Conservation (phyloP, 2,329 filamentous ascomycete species). For the Talaromyces sp. region DNA sequence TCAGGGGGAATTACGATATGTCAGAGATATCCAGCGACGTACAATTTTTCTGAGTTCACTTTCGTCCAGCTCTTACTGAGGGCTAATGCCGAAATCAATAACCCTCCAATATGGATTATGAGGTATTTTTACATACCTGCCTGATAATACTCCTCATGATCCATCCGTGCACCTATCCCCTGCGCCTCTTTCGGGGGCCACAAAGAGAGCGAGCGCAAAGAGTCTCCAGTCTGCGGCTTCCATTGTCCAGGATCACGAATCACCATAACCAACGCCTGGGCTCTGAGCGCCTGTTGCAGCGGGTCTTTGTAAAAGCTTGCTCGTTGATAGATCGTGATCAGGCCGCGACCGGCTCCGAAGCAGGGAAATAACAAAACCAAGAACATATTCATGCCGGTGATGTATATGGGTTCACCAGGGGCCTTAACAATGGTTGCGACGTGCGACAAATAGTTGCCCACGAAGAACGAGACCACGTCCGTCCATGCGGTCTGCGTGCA, state of each 20-base stretch:
- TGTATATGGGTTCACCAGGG: slow-evolving; percentile 28
- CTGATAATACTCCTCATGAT: not conserved
- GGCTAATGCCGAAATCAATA: not conserved
- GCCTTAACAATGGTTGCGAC: slow-evolving; percentile 32
- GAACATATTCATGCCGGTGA: slow-evolving; percentile 20
- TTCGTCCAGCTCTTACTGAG: not conserved
- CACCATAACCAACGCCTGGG: slow-evolving; percentile 30
- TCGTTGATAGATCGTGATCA: slow-evolving; percentile 24
- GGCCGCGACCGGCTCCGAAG: slow-evolving; percentile 26
- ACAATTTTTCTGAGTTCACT: not conserved
- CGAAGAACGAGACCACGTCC: slow-evolving; percentile 31
- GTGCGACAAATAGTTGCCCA: slow-evolving; percentile 37
- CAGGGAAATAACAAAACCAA: slow-evolving; percentile 27
- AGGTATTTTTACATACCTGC: not conserved
- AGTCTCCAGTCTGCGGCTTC: not conserved
- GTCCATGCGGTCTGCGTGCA: slow-evolving; percentile 13
- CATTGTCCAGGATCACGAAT: slow-evolving; percentile 18
- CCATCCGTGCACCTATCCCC: not conserved
- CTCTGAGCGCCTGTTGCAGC: slow-evolving; percentile 26
- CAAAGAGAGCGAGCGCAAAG: not conserved
- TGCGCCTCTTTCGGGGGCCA: not conserved
- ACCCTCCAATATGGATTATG: not conserved
- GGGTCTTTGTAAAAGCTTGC: slow-evolving; percentile 20
- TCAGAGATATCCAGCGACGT: not conserved
- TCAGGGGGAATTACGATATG: not conserved